Evolutionary conservation across 768 basidiomycete species (phyloP).

Genomic region (Hortiboletus campestris): DNA sequence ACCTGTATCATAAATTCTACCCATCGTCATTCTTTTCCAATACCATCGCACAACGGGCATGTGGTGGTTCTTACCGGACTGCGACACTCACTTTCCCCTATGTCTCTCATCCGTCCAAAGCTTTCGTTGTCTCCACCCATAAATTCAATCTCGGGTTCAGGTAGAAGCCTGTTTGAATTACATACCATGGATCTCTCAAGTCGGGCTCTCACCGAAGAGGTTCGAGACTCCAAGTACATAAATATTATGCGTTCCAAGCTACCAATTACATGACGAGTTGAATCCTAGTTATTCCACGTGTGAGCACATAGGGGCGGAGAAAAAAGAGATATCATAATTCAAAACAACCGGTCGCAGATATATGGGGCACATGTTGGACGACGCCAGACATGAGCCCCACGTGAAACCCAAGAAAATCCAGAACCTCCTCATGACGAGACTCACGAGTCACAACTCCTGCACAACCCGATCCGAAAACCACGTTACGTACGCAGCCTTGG

Average conservation of each 20-base stretch:
- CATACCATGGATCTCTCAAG: neutral
- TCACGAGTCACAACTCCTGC: constrained; percentile 17
- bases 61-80: too few relatives aligned
- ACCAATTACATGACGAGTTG: neutral
- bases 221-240: neutral
- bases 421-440: neutral
- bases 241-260: neutral
- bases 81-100: too few relatives aligned
- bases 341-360: neutral
- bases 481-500: too few relatives aligned
- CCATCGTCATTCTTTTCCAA: neutral
- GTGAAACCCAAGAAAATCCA: neutral
- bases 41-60: neutral
- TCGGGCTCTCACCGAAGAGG: neutral
- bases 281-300: neutral
- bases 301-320: neutral
- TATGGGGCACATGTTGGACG: neutral
- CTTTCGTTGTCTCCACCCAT: neutral
- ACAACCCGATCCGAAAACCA: constrained; percentile 9
- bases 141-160: too few relatives aligned
- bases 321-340: neutral
- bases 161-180: neutral
- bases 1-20: neutral
- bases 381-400: neutral
- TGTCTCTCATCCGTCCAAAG: neutral